phyloP scores from a whole-genome alignment of 352 stramenopile species.

The Phytophthora nicotianae region DNA sequence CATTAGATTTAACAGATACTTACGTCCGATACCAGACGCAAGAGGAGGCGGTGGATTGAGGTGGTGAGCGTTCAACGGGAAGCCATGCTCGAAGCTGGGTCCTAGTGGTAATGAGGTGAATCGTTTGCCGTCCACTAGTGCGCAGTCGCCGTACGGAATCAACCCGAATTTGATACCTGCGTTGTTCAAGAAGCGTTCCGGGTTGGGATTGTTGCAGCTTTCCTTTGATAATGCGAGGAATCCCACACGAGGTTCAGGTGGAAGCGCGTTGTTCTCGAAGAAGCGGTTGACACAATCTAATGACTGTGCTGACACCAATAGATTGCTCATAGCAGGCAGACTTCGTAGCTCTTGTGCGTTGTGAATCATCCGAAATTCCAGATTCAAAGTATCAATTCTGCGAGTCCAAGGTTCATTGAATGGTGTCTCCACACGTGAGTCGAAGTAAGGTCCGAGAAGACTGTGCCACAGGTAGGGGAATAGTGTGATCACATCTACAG shows the following conservation, averaged over 20 bases:
- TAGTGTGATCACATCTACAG: conserved; percentile 57
- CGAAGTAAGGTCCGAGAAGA: conserved; percentile 55
- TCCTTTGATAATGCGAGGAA: conserved; percentile 56
- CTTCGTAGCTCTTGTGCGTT: conserved; percentile 38
- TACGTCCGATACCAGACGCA: conserved; percentile 27
- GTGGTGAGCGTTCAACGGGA: conserved; percentile 56
- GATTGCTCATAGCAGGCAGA: conserved; percentile 42
- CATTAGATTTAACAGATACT: conserved; percentile 65
- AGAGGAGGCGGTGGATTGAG: conserved; percentile 24
- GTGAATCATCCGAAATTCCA: conserved; percentile 50
- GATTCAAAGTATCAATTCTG: conserved; percentile 27
- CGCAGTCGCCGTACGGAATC: conserved; percentile 68
- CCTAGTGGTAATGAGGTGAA: conserved; percentile 55
- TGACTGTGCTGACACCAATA: conserved; percentile 45
- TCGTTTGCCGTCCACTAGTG: conserved; percentile 55
- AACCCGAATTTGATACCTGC: conserved; percentile 53
- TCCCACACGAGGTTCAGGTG: conserved; percentile 34
- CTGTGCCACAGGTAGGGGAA: conserved; percentile 70
- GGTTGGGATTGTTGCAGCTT: conserved; percentile 61
- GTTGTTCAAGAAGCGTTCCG: conserved; percentile 31
- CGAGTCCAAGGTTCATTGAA: conserved; percentile 31
- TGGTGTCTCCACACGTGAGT: conserved; percentile 29
- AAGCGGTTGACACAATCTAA: conserved; percentile 35
- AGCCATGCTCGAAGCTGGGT: conserved; percentile 68
- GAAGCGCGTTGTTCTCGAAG: conserved; percentile 24